Evolutionary conservation across 2,329 filamentous ascomycete species (phyloP).

Genomic region (Bipolaris sorokiniana): DNA sequence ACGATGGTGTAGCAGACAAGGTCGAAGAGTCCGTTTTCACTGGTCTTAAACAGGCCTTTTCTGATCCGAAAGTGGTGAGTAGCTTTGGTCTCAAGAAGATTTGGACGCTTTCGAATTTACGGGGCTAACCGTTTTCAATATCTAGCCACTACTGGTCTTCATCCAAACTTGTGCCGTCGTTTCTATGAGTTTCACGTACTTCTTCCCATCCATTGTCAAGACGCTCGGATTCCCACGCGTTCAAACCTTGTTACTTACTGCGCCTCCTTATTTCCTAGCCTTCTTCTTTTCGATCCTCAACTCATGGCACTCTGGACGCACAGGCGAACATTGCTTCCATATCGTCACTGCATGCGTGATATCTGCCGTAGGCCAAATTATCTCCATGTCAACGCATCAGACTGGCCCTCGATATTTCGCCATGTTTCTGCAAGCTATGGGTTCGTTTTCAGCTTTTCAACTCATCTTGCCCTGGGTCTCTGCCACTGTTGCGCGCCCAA

Average conservation of each 20-base stretch:
- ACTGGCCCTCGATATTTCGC: slow-evolving; percentile 64
- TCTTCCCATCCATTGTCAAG: slow-evolving; percentile 67
- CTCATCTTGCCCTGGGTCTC: slow-evolving; percentile 45
- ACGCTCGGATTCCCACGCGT: slow-evolving; percentile 63
- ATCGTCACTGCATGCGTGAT: slow-evolving; percentile 25
- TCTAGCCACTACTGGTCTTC: slow-evolving; percentile 44
- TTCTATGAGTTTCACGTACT: slow-evolving; percentile 62
- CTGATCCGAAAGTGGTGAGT: slow-evolving; percentile 54
- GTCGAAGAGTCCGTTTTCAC: slow-evolving; percentile 22
- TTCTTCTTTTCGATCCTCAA: slow-evolving; percentile 63
- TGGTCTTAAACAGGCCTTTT: slow-evolving; percentile 57
- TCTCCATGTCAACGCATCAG: slow-evolving; percentile 57
- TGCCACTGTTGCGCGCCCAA: slow-evolving; percentile 41
- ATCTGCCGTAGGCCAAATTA: slow-evolving; percentile 23
- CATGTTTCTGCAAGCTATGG: slow-evolving; percentile 59
- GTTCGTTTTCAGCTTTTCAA: slow-evolving; percentile 35
- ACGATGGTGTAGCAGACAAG: slow-evolving; percentile 25
- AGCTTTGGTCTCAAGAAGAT: neutral
- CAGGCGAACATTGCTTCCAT: slow-evolving; percentile 61
- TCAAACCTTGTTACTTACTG: slow-evolving; percentile 62
- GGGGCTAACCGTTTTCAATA: no score
- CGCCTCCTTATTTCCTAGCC: slow-evolving; percentile 63
- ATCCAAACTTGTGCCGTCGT: slow-evolving; percentile 60
- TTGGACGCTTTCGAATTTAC: no score
- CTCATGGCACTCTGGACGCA: slow-evolving; percentile 62